phyloP scores from a whole-genome alignment of 192 early-diverging fungal species.

The Entomortierella beljakovae region DNA sequence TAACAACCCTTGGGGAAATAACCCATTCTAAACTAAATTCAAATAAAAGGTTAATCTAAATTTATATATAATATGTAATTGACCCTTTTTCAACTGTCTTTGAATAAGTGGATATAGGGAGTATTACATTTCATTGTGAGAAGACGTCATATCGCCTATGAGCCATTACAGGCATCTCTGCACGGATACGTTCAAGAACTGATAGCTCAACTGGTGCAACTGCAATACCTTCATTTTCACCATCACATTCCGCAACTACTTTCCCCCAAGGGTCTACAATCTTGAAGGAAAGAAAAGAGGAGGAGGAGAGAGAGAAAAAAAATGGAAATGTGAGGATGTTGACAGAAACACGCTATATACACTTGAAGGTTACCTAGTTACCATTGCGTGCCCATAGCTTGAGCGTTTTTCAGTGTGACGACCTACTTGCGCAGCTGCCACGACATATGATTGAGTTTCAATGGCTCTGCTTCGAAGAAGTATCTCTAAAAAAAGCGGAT shows the following conservation, averaged over 20 bases:
- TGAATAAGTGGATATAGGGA: not conserved
- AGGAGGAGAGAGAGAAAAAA: not conserved
- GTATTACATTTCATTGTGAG: conserved; percentile 1
- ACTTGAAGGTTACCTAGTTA: conserved; percentile 26
- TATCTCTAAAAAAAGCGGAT: conserved; percentile 56
- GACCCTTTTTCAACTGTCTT: no score
- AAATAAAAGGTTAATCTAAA: not conserved
- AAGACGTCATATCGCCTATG: conserved; percentile 78
- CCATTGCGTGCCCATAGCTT: conserved; percentile 86
- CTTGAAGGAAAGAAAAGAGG: conserved; percentile 23
- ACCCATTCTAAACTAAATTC: conserved; percentile 12
- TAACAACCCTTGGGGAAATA: conserved; percentile 17
- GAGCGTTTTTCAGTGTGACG: conserved; percentile 75
- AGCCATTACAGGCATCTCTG: conserved; percentile 79
- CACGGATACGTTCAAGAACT: conserved; percentile 66
- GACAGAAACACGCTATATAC: no score
- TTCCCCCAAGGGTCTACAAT: conserved; percentile 89
- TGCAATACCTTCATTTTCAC: conserved; percentile 69
- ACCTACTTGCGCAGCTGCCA: conserved; percentile 84
- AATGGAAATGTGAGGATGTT: not conserved
- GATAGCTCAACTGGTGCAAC: conserved; percentile 75
- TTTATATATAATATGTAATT: not conserved
- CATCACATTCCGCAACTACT: conserved; percentile 73
- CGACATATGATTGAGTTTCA: conserved; percentile 86
- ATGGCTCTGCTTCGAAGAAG: conserved; percentile 85